Conservation (phyloP, 352 stramenopile genomes). For the Globisporangium uncinulatum region DNA sequence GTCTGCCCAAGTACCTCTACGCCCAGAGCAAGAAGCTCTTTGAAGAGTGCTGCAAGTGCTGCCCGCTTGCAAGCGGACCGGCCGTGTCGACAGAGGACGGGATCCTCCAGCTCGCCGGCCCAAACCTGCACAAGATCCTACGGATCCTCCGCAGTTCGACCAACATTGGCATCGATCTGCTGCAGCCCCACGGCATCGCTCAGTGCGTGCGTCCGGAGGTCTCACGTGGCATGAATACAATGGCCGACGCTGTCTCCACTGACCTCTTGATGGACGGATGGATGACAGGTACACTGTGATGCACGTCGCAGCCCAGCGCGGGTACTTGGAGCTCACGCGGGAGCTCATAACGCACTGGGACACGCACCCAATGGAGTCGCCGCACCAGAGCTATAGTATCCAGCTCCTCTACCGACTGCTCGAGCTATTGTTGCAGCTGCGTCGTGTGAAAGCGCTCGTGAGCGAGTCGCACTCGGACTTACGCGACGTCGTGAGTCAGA, state of each 20-base stretch:
- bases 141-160: constrained; percentile 50
- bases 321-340: constrained; percentile 54
- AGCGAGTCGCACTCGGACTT: constrained; percentile 58
- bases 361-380: constrained; percentile 50
- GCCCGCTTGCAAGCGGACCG: constrained; percentile 42
- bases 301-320: constrained; percentile 62
- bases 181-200: constrained; percentile 55
- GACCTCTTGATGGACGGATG: neutral
- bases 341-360: constrained; percentile 62
- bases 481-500: constrained; percentile 35
- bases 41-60: constrained; percentile 71
- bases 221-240: too few species aligned
- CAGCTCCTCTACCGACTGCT: constrained; percentile 41
- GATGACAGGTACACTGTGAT: constrained; percentile 36
- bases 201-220: constrained; percentile 26
- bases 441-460: constrained; percentile 41
- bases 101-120: constrained; percentile 53
- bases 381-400: constrained; percentile 62
- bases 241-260: too few species aligned
- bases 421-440: constrained; percentile 40
- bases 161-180: constrained; percentile 49
- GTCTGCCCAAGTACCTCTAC: constrained; percentile 37
- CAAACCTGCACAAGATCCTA: constrained; percentile 60
- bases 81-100: constrained; percentile 41
- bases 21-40: constrained; percentile 67